phyloP scores from a whole-genome alignment of 441 rosid species.

The Theobroma grandiflorum region DNA sequence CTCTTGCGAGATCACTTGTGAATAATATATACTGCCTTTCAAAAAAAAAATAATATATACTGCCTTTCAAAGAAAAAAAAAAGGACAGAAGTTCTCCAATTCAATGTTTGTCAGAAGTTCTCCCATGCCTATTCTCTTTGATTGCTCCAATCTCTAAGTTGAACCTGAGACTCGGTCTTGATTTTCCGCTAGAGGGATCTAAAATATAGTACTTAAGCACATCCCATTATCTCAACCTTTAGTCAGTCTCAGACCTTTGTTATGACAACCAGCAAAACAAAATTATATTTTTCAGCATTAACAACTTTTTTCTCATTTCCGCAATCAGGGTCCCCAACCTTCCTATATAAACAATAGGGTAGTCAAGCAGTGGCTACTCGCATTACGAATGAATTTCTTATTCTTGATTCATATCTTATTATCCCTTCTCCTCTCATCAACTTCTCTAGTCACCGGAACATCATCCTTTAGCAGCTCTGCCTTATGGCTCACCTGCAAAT shows the following conservation, averaged over 20 bases:
- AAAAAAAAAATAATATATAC: too few relatives aligned
- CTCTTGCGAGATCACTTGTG: too few relatives aligned
- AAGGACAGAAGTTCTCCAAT: too few relatives aligned
- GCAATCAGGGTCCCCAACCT: background rate
- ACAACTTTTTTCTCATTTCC: too few relatives aligned
- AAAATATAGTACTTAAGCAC: background rate
- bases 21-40: too few relatives aligned
- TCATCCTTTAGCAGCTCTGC: background rate
- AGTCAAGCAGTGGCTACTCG: background rate
- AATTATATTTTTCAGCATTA: too few relatives aligned
- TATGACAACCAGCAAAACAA: background rate
- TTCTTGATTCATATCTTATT: background rate
- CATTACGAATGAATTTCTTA: background rate
- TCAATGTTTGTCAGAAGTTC: background rate
- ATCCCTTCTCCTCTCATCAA: background rate
- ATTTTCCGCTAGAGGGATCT: background rate
- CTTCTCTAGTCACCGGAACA: conserved; percentile 6
- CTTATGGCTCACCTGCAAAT: conserved; percentile 18
- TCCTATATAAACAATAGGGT: background rate
- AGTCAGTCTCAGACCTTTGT: background rate
- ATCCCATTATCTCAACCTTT: background rate
- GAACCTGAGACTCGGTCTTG: background rate
- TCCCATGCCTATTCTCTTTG: background rate
- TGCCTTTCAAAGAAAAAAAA: too few relatives aligned
- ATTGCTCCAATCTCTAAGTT: background rate